phyloP scores from a whole-genome alignment of 2,329 filamentous ascomycete species.

The Rhexocercosporidium sp. region DNA sequence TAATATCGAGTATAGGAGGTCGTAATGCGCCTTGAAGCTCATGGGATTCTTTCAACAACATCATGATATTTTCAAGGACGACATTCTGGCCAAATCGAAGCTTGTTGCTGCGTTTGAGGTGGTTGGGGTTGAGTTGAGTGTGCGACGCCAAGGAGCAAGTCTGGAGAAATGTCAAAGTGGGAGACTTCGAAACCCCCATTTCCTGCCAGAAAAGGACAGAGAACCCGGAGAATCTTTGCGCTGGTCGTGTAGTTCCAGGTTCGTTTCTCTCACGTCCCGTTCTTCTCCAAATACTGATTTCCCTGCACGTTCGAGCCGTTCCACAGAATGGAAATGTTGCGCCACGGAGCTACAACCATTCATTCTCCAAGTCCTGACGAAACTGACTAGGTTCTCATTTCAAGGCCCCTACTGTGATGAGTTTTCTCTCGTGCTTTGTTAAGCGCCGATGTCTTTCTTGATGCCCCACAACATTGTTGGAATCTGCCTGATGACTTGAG shows the following conservation, averaged over 20 bases:
- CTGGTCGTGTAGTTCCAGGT: not conserved
- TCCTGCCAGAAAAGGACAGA: not conserved
- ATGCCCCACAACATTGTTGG: not conserved
- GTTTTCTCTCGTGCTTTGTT: not conserved
- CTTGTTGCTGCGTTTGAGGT: not conserved
- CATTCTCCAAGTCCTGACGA: not conserved
- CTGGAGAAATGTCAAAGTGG: not conserved
- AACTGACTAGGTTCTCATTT: not conserved
- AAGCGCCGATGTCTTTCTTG: not conserved
- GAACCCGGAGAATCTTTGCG: not conserved
- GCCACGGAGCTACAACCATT: not conserved
- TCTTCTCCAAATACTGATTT: not conserved
- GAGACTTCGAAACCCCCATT: not conserved
- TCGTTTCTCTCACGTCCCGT: not conserved
- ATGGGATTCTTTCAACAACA: not conserved
- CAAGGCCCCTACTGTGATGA: not conserved
- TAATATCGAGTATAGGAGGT: not conserved
- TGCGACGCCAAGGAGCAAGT: not conserved
- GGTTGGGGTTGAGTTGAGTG: not conserved
- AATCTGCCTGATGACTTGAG: conserved; percentile 3
- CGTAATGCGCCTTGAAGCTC: not conserved
- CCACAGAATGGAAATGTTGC: not conserved
- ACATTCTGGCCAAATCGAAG: not conserved
- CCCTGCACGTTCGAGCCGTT: not conserved
- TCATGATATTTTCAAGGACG: not conserved